Percentiles rank a stretch among this genome's conserved stretches.
These are phyloP conservation scores for Zygoascus meyerae DNA, from an alignment of 1,139 yeast species.

Conservation along the genomic window DNA sequence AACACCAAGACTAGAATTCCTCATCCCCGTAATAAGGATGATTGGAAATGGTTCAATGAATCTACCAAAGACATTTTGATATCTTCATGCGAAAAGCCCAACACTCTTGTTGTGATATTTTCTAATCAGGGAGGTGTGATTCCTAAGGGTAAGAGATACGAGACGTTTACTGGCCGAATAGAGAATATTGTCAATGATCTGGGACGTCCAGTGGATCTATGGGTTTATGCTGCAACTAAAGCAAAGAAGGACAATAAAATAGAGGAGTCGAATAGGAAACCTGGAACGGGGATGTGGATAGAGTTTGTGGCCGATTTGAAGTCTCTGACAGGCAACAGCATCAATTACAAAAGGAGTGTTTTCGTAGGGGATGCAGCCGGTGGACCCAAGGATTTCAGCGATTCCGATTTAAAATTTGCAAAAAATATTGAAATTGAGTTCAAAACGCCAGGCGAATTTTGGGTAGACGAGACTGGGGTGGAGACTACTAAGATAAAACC, in stretches of 20 bases:
- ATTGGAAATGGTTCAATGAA: conserved; percentile 61
- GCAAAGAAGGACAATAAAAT: conserved; percentile 20
- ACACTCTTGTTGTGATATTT: conserved; percentile 55
- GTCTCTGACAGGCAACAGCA: conserved; percentile 14
- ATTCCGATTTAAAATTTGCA: conserved; percentile 70
- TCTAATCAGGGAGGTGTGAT: conserved; percentile 79
- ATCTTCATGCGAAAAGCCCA: conserved; percentile 17
- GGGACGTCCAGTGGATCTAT: conserved; percentile 31
- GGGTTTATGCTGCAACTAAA: conserved; percentile 52
- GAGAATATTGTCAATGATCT: conserved; percentile 34
- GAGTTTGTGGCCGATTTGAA: conserved; percentile 39
- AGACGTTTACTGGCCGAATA: conserved; percentile 43
- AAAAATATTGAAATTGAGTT: conserved; percentile 47
- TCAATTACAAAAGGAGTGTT: conserved; percentile 46
- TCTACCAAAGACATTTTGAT: conserved; percentile 8
- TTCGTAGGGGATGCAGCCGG: conserved; percentile 99
- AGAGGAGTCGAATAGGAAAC: conserved; percentile 53
- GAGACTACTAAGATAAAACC: neutral
- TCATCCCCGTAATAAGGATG: conserved; percentile 52
- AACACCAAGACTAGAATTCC: conserved; percentile 51
- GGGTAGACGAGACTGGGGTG: conserved; percentile 10
- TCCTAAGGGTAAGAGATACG: conserved; percentile 47
- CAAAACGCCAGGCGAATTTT: conserved; percentile 62
- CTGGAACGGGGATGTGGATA: conserved; percentile 66
- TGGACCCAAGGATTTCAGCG: conserved; percentile 65